A percentile compares a stretch with the other conserved stretches of the same genome.
Conservation (phyloP, 805 yeast species). For the Metschnikowia continentalis region DNA sequence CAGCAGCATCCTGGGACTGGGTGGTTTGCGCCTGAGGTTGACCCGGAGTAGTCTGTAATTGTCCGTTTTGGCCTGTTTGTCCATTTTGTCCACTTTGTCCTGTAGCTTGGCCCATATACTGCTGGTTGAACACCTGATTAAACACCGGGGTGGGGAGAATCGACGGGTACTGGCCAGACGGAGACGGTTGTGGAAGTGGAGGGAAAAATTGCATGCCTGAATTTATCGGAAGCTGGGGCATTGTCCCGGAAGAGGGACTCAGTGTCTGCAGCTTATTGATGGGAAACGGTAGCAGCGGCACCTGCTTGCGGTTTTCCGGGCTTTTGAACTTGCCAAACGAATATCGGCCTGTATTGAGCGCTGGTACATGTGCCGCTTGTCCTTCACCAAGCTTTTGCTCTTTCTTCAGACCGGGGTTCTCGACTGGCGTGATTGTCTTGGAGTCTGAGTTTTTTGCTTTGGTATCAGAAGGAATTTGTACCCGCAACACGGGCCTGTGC, state of each 20-base stretch:
- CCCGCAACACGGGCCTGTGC: conserved; percentile 55
- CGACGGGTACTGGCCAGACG: conserved; percentile 18
- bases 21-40: background rate
- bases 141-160: conserved; percentile 31
- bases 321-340: conserved; percentile 17
- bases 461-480: conserved; percentile 57
- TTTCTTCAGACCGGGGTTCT: conserved; percentile 16
- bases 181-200: conserved; percentile 30
- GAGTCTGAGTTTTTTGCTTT: conserved; percentile 27
- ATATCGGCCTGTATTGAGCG: conserved; percentile 9
- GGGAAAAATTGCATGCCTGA: conserved; percentile 18
- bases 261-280: conserved; percentile 37
- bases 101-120: conserved; percentile 8
- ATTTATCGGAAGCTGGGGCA: conserved; percentile 33
- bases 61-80: background rate
- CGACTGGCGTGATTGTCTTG: conserved; percentile 41
- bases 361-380: conserved; percentile 8
- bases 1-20: conserved; percentile 5
- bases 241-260: conserved; percentile 38
- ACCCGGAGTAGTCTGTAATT: background rate
- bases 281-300: conserved; percentile 30
- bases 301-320: conserved; percentile 13
- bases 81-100: background rate
- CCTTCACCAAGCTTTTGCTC: conserved; percentile 5
- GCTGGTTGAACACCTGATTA: conserved; percentile 22